Conservation (phyloP, 371 early-diverging fungal species). For the Saksenaea oblongispora region DNA sequence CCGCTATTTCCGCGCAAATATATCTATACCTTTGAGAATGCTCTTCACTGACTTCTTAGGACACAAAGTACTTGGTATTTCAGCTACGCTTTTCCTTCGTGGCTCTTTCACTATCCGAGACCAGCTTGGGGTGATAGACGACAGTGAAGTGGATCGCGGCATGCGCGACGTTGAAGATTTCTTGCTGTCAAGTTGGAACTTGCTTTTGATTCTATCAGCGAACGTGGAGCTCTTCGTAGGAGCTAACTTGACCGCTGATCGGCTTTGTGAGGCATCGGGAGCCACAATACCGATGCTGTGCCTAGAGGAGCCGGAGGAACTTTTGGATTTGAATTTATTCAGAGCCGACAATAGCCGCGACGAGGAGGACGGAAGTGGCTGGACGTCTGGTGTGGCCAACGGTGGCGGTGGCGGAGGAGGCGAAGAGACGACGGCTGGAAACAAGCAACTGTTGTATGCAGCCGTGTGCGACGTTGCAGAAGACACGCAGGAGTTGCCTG, state of each 20-base stretch:
- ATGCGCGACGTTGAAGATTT: background rate
- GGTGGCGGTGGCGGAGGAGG: conserved; percentile 3
- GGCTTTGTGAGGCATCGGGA: background rate
- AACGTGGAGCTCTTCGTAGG: conserved; percentile 17
- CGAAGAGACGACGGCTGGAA: background rate
- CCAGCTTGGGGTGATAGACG: conserved; percentile 8
- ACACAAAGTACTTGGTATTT: background rate
- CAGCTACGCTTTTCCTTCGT: background rate
- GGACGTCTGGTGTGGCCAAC: background rate
- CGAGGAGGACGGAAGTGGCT: background rate
- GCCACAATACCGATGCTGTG: background rate
- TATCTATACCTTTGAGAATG: background rate
- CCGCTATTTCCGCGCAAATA: background rate
- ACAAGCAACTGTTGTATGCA: conserved; percentile 1
- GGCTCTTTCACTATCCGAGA: background rate
- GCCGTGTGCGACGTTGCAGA: conserved; percentile 1
- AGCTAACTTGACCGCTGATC: background rate
- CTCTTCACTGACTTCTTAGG: background rate
- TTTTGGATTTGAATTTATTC: conserved; percentile 4
- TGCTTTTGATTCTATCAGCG: conserved; percentile 16
- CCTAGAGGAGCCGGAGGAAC: background rate
- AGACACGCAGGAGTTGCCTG: background rate
- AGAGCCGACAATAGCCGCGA: conserved; percentile 15
- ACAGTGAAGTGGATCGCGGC: conserved; percentile 10
- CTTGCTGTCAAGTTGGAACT: conserved; percentile 9